Percentiles rank a stretch among this genome's conserved stretches.
Conservation (phyloP, 805 yeast species). For the Metschnikowia baotianmanensis region DNA sequence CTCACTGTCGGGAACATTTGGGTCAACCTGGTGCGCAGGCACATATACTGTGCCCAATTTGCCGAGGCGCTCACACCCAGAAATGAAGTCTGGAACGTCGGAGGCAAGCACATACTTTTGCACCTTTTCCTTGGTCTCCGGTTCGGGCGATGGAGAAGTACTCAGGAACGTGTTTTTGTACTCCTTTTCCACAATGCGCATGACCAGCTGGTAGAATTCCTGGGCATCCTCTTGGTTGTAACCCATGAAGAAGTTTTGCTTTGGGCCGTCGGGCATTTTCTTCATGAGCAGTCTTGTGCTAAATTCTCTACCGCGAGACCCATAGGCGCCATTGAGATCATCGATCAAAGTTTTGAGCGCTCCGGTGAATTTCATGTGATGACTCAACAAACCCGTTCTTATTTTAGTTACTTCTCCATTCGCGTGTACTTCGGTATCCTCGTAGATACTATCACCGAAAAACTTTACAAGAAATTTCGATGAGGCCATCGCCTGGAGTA, state of each 20-base stretch:
- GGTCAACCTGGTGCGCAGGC: conserved; percentile 77
- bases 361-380: conserved; percentile 47
- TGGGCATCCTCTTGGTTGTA: conserved; percentile 97
- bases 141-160: conserved; percentile 25
- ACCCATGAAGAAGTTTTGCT: conserved; percentile 72
- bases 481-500: conserved; percentile 78
- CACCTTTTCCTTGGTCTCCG: conserved; percentile 18
- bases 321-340: conserved; percentile 56
- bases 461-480: conserved; percentile 59
- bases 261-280: conserved; percentile 75
- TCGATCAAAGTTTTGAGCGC: conserved; percentile 52
- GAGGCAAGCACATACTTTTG: conserved; percentile 24
- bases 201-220: conserved; percentile 83
- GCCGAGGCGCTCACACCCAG: conserved; percentile 49
- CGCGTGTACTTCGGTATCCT: conserved; percentile 27
- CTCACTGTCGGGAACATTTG: conserved; percentile 49
- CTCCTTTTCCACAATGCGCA: conserved; percentile 65
- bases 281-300: conserved; percentile 59
- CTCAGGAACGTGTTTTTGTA: conserved; percentile 29
- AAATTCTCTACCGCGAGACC: conserved; percentile 54
- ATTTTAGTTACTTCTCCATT: conserved; percentile 15
- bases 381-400: conserved; percentile 21
- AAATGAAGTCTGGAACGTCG: conserved; percentile 26
- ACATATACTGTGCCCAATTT: conserved; percentile 63
- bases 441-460: conserved; percentile 42